Percentiles rank a stretch among this genome's conserved stretches.
phyloP scores from a whole-genome alignment of 305 asterid genomes.

The Fraxinus latifolia region DNA sequence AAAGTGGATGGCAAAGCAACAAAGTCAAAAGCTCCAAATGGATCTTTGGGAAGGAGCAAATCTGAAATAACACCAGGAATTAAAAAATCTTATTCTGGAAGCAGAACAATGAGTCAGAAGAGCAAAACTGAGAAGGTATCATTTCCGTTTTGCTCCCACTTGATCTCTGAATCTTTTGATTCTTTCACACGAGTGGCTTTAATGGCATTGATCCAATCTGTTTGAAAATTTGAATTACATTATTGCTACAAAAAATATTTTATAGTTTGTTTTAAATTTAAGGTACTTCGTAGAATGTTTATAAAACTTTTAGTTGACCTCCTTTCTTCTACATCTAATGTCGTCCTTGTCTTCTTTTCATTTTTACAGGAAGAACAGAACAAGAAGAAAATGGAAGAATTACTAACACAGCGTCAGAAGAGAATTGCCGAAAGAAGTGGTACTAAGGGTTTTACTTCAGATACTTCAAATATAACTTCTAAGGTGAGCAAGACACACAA shows the following conservation, averaged over 20 bases:
- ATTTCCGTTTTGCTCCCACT: not conserved
- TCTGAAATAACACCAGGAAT: constrained; percentile 41
- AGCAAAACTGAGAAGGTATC: constrained; percentile 59
- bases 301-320: not conserved
- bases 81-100: constrained; percentile 43
- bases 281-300: not conserved
- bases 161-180: not conserved
- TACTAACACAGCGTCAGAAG: constrained; percentile 56
- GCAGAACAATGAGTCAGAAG: constrained; percentile 30
- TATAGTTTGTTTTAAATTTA: not conserved
- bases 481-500: constrained; percentile 40
- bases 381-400: constrained; percentile 65
- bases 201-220: not conserved
- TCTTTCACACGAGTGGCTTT: not conserved
- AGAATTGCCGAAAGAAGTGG: constrained; percentile 81
- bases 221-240: not conserved
- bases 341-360: not conserved
- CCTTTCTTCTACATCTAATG: constrained; percentile 14
- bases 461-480: constrained; percentile 26
- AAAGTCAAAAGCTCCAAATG: constrained; percentile 38
- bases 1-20: constrained; percentile 37
- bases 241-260: not conserved
- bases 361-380: constrained; percentile 63
- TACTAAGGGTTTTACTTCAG: constrained; percentile 35
- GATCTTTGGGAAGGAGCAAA: constrained; percentile 51